These are phyloP conservation scores for Monosporozyma solicola DNA, from an alignment of 805 yeast species.

Conservation along the genomic window DNA sequence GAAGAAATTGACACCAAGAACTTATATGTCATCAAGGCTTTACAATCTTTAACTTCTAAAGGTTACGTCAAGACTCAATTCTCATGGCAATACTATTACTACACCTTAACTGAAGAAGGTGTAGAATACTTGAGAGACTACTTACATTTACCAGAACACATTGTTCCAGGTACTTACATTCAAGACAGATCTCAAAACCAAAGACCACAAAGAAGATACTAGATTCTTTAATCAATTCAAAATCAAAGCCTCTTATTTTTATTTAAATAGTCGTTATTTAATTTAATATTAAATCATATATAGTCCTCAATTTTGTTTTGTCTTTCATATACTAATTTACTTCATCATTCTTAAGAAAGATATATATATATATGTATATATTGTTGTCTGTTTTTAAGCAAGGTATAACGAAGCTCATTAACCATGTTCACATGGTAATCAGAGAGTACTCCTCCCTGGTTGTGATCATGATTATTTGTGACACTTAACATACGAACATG, in stretches of 20 bases:
- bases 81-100: conserved; percentile 99
- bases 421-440: too few species aligned
- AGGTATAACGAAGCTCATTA: too few species aligned
- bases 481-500: not conserved
- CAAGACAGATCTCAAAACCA: conserved; percentile 81
- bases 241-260: conserved; percentile 4
- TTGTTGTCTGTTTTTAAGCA: not conserved
- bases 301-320: conserved; percentile 7
- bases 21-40: conserved; percentile 97
- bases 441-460: not conserved
- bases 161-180: conserved; percentile 97
- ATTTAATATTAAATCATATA: conserved; percentile 10
- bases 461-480: not conserved
- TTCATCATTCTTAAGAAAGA: not conserved
- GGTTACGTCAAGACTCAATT: conserved; percentile 99
- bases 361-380: not conserved
- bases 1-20: conserved; percentile 97
- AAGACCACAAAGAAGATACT: conserved; percentile 48
- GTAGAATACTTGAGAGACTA: conserved; percentile 95
- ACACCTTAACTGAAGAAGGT: conserved; percentile 99
- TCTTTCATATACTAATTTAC: not conserved
- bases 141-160: conserved; percentile 97
- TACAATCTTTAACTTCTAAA: conserved; percentile 97
- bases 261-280: conserved; percentile 5
- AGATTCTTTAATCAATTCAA: conserved; percentile 5